phyloP scores from a whole-genome alignment of 2,329 filamentous ascomycete species.

The Claviceps quebecensis region DNA sequence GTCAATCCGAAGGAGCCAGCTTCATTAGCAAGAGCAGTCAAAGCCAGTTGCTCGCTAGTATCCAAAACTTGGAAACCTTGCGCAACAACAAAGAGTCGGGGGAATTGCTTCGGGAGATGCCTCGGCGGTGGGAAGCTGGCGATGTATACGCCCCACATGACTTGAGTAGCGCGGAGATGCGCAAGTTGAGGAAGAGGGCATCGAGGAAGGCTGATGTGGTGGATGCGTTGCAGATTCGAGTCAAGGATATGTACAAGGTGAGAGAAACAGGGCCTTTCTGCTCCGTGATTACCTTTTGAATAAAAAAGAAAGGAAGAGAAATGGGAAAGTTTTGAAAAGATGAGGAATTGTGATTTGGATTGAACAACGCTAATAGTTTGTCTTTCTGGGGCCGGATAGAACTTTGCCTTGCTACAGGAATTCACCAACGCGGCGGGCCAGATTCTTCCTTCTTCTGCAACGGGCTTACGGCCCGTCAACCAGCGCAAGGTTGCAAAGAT shows the following conservation, averaged over 20 bases:
- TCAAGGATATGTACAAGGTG: conserved; percentile 78
- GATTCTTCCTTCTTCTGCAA: conserved; percentile 63
- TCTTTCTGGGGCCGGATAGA: conserved; percentile 36
- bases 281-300: too few relatives aligned
- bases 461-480: conserved; percentile 74
- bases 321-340: neutral
- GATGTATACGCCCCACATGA: conserved; percentile 90
- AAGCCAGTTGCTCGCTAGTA: conserved; percentile 20
- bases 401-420: conserved; percentile 83
- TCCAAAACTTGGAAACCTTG: conserved; percentile 12
- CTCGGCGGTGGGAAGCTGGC: conserved; percentile 58
- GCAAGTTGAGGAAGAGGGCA: conserved; percentile 56
- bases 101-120: conserved; percentile 49
- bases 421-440: conserved; percentile 75
- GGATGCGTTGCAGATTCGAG: conserved; percentile 66
- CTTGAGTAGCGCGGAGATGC: conserved; percentile 61
- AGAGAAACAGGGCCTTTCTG: neutral
- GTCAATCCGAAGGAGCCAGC: conserved; percentile 15
- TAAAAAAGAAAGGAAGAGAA: neutral
- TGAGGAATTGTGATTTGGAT: too few relatives aligned
- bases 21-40: conserved; percentile 12
- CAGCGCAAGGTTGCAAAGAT: conserved; percentile 90
- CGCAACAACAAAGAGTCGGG: conserved; percentile 26
- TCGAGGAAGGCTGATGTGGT: conserved; percentile 57
- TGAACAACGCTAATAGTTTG: neutral